phyloP scores from a whole-genome alignment of 2,329 filamentous ascomycete species.

The Phoma sp. region DNA sequence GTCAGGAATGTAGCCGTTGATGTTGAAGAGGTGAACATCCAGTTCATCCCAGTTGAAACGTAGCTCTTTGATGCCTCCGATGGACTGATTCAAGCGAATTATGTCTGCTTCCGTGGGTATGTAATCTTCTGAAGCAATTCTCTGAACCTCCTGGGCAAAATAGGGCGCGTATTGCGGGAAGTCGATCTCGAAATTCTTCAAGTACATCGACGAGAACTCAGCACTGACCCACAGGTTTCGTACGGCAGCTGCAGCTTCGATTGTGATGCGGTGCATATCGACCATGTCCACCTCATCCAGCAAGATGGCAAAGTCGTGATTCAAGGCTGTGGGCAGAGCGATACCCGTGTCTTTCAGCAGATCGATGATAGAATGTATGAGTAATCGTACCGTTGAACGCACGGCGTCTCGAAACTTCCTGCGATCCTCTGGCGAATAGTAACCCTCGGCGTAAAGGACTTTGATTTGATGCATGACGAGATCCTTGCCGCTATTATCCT shows the following conservation, averaged over 20 bases:
- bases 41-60: slow-evolving; percentile 48
- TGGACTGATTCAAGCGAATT: slow-evolving; percentile 39
- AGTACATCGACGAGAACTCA: slow-evolving; percentile 42
- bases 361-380: slow-evolving; percentile 47
- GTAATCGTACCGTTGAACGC: slow-evolving; percentile 39
- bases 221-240: slow-evolving; percentile 39
- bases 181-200: slow-evolving; percentile 47
- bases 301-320: slow-evolving; percentile 40
- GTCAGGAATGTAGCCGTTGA: slow-evolving; percentile 39
- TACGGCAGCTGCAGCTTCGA: slow-evolving; percentile 38
- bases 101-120: slow-evolving; percentile 46
- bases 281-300: slow-evolving; percentile 45
- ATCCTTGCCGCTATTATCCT: slow-evolving; percentile 41
- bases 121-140: slow-evolving; percentile 39
- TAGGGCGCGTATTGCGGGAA: slow-evolving; percentile 47
- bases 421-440: slow-evolving; percentile 42
- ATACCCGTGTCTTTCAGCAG: slow-evolving; percentile 47
- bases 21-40: slow-evolving; percentile 47
- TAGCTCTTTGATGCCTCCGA: slow-evolving; percentile 43
- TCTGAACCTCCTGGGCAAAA: slow-evolving; percentile 37
- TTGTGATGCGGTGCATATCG: slow-evolving; percentile 34
- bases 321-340: slow-evolving; percentile 33
- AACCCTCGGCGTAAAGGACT: slow-evolving; percentile 44
- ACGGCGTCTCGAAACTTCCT: slow-evolving; percentile 35
- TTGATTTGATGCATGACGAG: slow-evolving; percentile 49